These are phyloP conservation scores for Cercophora sp. DNA, from an alignment of 495 filamentous ascomycete species.

Conservation along the genomic window DNA sequence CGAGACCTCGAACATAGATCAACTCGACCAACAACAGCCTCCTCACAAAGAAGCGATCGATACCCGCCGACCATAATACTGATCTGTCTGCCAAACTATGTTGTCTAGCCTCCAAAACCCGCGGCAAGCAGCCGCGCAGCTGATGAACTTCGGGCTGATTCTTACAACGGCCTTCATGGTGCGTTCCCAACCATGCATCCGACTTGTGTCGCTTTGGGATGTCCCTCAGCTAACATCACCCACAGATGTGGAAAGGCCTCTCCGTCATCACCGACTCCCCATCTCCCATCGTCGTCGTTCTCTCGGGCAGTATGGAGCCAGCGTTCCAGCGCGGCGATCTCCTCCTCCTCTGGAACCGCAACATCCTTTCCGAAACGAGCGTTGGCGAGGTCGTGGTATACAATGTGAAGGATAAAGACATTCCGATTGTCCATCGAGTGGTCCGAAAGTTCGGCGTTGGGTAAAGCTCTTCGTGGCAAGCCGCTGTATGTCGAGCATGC, in stretches of 20 bases:
- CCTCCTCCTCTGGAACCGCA: constrained; percentile 90
- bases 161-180: constrained; percentile 93
- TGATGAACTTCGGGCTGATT: constrained; percentile 93
- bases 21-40: constrained; percentile 2
- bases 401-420: constrained; percentile 86
- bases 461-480: constrained; percentile 40
- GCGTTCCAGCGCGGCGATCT: constrained; percentile 95
- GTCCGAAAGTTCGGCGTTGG: constrained; percentile 66
- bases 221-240: neutral
- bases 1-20: neutral
- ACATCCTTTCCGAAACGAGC: constrained; percentile 59
- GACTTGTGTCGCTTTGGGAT: neutral
- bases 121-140: constrained; percentile 80
- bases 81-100: no score
- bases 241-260: constrained; percentile 84
- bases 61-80: no score
- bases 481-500: no score
- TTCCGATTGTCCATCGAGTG: constrained; percentile 89
- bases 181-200: constrained; percentile 10
- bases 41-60: no score
- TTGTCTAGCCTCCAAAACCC: constrained; percentile 69
- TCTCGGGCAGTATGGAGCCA: constrained; percentile 94
- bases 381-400: constrained; percentile 93
- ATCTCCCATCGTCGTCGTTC: constrained; percentile 91
- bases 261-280: constrained; percentile 81